Base-by-base conservation (phyloP, 345 rosid species). In the Salix koriyanagi region DNA sequence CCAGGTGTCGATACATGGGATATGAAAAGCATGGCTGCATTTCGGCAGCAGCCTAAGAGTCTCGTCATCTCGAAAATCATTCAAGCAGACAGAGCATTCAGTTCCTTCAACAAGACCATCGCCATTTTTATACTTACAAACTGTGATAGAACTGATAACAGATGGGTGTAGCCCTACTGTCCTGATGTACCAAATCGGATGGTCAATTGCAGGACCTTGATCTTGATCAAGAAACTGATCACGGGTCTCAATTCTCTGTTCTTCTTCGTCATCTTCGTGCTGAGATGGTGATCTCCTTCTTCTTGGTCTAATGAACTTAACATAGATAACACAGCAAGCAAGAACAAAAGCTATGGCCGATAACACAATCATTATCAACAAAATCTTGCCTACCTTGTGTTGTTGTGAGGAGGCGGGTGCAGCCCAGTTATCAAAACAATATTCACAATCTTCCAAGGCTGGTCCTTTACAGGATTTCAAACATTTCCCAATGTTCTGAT, bases 1-100 rank as follows among this genome's bases (percentile, higher is more conserved):
- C 82, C 82, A 79, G 54, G 82, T 79, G 71, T 79, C 82, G 42
- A 79, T 79, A 64, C 82, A 79, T 70, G 75, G 71, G 19, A 79
- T 10, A 37, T 79, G 82, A 70, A 79, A 79, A 54, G 82, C 82
- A 70, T 79, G 82, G 46, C 72, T 54, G 23, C 82, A 79, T 72
- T 79, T 79, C 0, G 82, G 82, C 13, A 79, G 18, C 6, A 79
- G 21, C 9, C 82, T 71, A 54, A 79, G 72, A 39, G 52, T 70
- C 56, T 79, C 82, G 19, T 79, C 78, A 7, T 79, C 82, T 52
- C 54, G 56, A 52, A 79, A 79, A 34, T 75, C 82, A 32, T 23
- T 75, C 65, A 79, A 70, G 44, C 82, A 79, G 71, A 79, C 76
- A 79, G 79, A 70, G 52, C 82, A 79, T 3, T 75, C 82, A 7